Conservation (phyloP, 768 basidiomycete genomes). For the Tephrocybe rancida region DNA sequence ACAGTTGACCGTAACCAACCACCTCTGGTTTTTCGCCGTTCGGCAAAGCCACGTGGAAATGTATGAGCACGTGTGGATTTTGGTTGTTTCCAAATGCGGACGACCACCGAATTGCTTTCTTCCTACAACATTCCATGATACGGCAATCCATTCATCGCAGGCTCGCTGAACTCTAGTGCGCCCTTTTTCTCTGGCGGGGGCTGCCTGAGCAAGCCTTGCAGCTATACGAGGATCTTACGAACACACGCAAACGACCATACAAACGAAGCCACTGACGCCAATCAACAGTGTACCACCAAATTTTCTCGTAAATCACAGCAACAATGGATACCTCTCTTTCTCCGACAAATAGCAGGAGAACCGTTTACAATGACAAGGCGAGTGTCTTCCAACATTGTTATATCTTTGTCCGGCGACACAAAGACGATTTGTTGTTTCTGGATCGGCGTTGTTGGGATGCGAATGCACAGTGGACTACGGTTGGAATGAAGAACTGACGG, state of each 20-base stretch:
- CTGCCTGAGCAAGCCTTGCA: neutral
- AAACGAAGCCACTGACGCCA: neutral
- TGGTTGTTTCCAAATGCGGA: neutral
- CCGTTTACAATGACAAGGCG: constrained; percentile 15
- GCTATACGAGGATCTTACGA: constrained; percentile 8
- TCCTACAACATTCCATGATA: constrained; percentile 8
- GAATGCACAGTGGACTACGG: too few species aligned
- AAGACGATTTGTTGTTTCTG: too few species aligned
- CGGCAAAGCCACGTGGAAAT: neutral
- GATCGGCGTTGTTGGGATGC: too few species aligned
- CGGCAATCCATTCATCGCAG: constrained; percentile 13
- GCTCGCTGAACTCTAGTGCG: neutral
- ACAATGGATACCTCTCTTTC: constrained; percentile 15
- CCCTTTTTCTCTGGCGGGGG: constrained; percentile 2
- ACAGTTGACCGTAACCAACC: neutral
- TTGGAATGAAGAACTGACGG: too few species aligned
- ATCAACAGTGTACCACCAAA: neutral
- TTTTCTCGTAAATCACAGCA: constrained; percentile 1
- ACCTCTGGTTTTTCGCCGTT: neutral
- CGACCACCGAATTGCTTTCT: neutral
- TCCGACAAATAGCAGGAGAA: constrained; percentile 5
- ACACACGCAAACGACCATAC: constrained; percentile 5
- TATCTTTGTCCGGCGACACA: neutral
- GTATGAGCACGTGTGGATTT: neutral
- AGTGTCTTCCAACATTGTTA: neutral